Percentiles rank a stretch among this genome's conserved stretches.
Conservation (phyloP, 148 eudicot species). For the Cornus suecica region DNA sequence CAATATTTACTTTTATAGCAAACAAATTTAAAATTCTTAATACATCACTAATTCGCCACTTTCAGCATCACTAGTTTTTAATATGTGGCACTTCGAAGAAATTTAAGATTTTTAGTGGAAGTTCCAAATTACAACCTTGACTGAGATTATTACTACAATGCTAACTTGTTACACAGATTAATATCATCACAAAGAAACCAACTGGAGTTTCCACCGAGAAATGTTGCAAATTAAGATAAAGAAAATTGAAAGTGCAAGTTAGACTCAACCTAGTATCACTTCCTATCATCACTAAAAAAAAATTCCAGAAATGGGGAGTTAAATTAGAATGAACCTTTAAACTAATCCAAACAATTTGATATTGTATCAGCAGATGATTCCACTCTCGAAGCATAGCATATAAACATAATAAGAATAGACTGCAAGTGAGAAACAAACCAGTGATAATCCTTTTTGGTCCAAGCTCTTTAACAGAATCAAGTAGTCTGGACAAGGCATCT, state of each 20-base stretch:
- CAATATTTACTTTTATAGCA: too few species aligned
- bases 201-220: background rate
- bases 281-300: background rate
- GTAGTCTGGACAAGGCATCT: conserved; percentile 74
- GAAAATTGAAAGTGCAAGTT: background rate
- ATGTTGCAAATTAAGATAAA: background rate
- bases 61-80: too few species aligned
- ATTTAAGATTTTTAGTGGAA: too few species aligned
- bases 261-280: background rate
- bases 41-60: too few species aligned
- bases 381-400: background rate
- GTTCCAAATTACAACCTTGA: background rate
- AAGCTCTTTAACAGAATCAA: conserved; percentile 90
- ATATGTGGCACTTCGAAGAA: too few species aligned
- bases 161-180: background rate
- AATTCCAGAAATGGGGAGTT: background rate
- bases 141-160: background rate
- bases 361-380: background rate
- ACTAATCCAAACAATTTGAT: background rate
- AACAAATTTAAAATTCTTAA: too few species aligned
- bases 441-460: conserved; percentile 83
- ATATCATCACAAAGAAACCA: background rate
- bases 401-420: background rate
- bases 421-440: conserved; percentile 38
- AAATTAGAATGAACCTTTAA: background rate